These are phyloP conservation scores for Pyricularia pennisetigena DNA, from an alignment of 2,329 filamentous ascomycete genomes.

Conservation along the genomic window DNA sequence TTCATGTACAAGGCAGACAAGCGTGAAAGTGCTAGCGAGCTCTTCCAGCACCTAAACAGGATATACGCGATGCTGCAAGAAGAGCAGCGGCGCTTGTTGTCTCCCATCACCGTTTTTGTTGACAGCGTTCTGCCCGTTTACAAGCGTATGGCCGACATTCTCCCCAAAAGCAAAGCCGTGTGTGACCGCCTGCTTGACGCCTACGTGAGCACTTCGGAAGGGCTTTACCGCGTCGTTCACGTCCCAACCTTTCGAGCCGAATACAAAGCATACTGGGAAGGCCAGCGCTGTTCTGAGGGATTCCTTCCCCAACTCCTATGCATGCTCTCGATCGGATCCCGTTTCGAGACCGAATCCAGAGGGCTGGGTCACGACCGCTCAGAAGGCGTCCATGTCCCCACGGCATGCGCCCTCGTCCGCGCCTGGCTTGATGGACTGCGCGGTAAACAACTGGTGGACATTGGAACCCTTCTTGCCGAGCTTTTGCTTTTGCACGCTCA, in stretches of 20 bases:
- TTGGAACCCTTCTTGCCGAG: slow-evolving; percentile 43
- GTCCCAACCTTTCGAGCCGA: slow-evolving; percentile 39
- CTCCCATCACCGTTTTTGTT: slow-evolving; percentile 45
- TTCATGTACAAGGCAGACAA: slow-evolving; percentile 34
- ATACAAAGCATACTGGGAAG: slow-evolving; percentile 41
- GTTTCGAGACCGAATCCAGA: slow-evolving; percentile 39
- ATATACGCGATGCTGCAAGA: slow-evolving; percentile 38
- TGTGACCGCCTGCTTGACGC: slow-evolving; percentile 40
- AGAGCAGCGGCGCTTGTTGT: slow-evolving; percentile 33
- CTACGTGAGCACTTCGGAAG: slow-evolving; percentile 41
- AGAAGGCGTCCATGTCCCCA: slow-evolving; percentile 46
- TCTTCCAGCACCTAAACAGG: slow-evolving; percentile 33
- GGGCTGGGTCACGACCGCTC: slow-evolving; percentile 39
- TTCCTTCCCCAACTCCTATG: slow-evolving; percentile 45
- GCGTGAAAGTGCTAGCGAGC: slow-evolving; percentile 28
- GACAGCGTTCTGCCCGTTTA: slow-evolving; percentile 48
- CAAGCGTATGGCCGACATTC: slow-evolving; percentile 47
- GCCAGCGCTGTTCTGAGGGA: slow-evolving; percentile 27
- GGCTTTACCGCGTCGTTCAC: slow-evolving; percentile 43
- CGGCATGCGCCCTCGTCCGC: slow-evolving; percentile 43
- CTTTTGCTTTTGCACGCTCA: slow-evolving; percentile 42
- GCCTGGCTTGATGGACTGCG: slow-evolving; percentile 41
- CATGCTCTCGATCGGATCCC: slow-evolving; percentile 41
- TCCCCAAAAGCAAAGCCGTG: slow-evolving; percentile 34
- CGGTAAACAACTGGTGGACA: slow-evolving; percentile 41